phyloP scores from a whole-genome alignment of 805 yeast species.

The Metschnikowia bowlesiae region DNA sequence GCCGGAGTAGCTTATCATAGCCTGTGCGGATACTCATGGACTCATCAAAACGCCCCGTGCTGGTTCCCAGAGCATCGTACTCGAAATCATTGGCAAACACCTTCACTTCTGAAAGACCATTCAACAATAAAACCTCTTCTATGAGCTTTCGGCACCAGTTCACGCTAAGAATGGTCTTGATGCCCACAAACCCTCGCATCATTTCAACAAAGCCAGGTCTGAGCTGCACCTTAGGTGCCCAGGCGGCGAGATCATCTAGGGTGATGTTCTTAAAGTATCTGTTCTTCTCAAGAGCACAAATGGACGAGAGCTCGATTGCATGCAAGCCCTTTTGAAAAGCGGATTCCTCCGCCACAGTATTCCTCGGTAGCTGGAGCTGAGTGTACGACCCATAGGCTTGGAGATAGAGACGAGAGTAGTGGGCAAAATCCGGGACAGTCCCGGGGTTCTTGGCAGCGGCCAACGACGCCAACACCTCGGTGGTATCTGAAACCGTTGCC shows the following conservation, averaged over 20 bases:
- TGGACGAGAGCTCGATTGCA: constrained; percentile 46
- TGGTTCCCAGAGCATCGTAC: constrained; percentile 21
- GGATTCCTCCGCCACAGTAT: constrained; percentile 37
- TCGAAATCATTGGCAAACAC: constrained; percentile 52
- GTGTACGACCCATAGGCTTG: constrained; percentile 30
- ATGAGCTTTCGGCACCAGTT: constrained; percentile 59
- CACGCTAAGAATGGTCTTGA: constrained; percentile 49
- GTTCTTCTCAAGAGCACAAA: constrained; percentile 34
- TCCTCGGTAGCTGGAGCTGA: not conserved
- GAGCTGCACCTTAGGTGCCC: constrained; percentile 34
- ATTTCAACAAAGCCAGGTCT: constrained; percentile 39
- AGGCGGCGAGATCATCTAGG: constrained; percentile 23
- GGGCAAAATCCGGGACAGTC: constrained; percentile 35
- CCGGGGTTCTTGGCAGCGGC: constrained; percentile 38
- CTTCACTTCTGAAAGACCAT: constrained; percentile 21
- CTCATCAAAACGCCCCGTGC: constrained; percentile 30
- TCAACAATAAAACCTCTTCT: constrained; percentile 21
- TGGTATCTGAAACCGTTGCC: constrained; percentile 52
- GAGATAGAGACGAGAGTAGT: constrained; percentile 43
- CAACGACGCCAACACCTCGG: constrained; percentile 45
- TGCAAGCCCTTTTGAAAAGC: constrained; percentile 43
- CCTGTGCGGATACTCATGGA: constrained; percentile 44
- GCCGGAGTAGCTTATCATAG: constrained; percentile 40
- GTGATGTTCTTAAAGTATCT: constrained; percentile 42
- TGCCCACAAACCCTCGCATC: constrained; percentile 22